These are phyloP conservation scores for Ceraceosorus guamensis DNA, from an alignment of 1,284 basidiomycete genomes.

Conservation along the genomic window DNA sequence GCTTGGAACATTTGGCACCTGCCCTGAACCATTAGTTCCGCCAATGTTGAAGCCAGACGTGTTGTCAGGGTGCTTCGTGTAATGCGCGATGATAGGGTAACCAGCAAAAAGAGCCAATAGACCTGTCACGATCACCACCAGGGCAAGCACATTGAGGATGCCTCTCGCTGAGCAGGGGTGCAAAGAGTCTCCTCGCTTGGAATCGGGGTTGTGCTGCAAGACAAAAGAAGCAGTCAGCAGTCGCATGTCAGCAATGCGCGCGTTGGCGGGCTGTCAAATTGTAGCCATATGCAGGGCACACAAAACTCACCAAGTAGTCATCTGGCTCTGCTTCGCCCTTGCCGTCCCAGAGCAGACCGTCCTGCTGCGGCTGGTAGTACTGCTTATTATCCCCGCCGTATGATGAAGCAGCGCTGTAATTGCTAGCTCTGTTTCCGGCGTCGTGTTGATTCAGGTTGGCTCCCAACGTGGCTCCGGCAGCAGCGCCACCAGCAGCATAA, in stretches of 20 bases:
- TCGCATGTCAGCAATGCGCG: neutral
- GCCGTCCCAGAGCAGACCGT: slow-evolving; percentile 12
- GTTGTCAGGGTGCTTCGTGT: slow-evolving; percentile 2
- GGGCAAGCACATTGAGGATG: slow-evolving; percentile 21
- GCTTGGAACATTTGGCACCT: slow-evolving; percentile 28
- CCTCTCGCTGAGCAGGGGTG: slow-evolving; percentile 14
- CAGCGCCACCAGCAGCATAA: neutral
- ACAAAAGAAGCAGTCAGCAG: neutral
- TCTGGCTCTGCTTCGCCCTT: slow-evolving; percentile 22
- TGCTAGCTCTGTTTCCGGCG: neutral
- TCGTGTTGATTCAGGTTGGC: neutral
- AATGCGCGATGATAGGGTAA: slow-evolving; percentile 25
- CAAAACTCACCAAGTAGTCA: slow-evolving; percentile 9
- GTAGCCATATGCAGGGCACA: neutral
- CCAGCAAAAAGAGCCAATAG: slow-evolving; percentile 26
- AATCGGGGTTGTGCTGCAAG: slow-evolving; percentile 12
- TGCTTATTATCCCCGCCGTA: slow-evolving; percentile 10
- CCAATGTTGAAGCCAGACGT: slow-evolving; percentile 57
- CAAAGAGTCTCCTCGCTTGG: slow-evolving; percentile 3
- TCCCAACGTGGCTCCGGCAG: neutral
- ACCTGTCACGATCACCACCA: slow-evolving; percentile 16
- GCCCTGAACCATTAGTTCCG: slow-evolving; percentile 52
- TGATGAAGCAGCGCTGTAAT: slow-evolving; percentile 9
- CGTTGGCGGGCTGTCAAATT: too few relatives aligned
- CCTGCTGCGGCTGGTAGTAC: slow-evolving; percentile 4